phyloP scores from a whole-genome alignment of 371 early-diverging fungal species.

The Mucor irregularis region DNA sequence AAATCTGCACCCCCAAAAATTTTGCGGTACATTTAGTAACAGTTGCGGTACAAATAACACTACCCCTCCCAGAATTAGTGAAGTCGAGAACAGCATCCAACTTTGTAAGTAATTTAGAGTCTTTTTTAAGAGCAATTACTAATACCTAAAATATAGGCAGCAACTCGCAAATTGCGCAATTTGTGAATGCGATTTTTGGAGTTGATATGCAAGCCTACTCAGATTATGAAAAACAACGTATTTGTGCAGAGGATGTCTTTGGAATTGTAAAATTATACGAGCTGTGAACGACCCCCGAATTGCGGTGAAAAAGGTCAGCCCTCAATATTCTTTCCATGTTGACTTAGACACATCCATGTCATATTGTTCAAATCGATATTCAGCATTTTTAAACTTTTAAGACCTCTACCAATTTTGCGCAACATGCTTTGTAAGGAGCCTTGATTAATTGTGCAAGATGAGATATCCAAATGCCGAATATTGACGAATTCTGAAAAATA shows the following conservation, averaged over 20 bases:
- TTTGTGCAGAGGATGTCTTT: conserved; percentile 8
- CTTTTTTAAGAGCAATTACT: conserved; percentile 11
- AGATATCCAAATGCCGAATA: conserved; percentile 38
- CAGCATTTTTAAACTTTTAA: conserved; percentile 40
- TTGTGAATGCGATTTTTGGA: conserved; percentile 18
- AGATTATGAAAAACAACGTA: conserved; percentile 12
- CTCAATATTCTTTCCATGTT: conserved; percentile 14
- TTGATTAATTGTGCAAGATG: conserved; percentile 32
- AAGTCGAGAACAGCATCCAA: conserved; percentile 10
- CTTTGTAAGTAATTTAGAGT: conserved; percentile 3
- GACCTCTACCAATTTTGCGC: conserved; percentile 12
- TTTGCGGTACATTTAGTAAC: no score
- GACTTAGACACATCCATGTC: conserved; percentile 26
- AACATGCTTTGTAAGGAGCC: conserved; percentile 30
- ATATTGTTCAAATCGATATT: conserved; percentile 38
- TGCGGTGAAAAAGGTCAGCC: conserved; percentile 40
- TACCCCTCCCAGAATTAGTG: conserved; percentile 8
- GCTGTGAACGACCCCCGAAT: no score
- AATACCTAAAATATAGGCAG: conserved; percentile 17
- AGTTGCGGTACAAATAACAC: no score
- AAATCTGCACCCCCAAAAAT: no score
- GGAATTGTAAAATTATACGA: conserved; percentile 3
- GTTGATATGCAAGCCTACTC: background rate
- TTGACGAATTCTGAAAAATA: conserved; percentile 4
- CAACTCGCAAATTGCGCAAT: conserved; percentile 14